Conservation (phyloP, 208 protist species). For the Leishmania guyanensis region DNA sequence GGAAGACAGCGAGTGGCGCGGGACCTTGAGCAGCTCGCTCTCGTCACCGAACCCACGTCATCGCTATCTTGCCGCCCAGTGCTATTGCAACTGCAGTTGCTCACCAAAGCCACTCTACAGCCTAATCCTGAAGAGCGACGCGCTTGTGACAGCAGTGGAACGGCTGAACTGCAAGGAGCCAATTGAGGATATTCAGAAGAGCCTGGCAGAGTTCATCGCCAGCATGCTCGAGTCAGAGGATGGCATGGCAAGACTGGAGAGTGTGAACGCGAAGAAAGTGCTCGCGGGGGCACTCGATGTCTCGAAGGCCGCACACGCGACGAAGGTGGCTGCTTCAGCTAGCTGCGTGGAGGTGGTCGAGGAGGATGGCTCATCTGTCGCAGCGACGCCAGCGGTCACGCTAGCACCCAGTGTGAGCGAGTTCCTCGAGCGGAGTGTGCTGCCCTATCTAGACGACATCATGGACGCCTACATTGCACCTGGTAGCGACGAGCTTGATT, state of each 20-base stretch:
- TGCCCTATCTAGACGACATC: constrained; percentile 83
- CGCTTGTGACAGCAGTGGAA: constrained; percentile 46
- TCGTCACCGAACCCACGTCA: constrained; percentile 41
- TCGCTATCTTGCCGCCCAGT: constrained; percentile 68
- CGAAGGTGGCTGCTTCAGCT: neutral
- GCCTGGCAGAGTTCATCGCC: constrained; percentile 68
- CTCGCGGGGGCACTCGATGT: constrained; percentile 38
- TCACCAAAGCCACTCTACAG: constrained; percentile 46
- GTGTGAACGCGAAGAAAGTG: constrained; percentile 77
- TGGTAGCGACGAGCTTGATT: constrained; percentile 69
- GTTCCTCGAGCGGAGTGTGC: constrained; percentile 64
- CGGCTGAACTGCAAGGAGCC: constrained; percentile 41
- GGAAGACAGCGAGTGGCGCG: constrained; percentile 76
- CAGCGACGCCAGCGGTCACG: constrained; percentile 4
- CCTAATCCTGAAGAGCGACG: constrained; percentile 52
- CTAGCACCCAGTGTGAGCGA: constrained; percentile 30
- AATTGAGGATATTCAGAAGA: constrained; percentile 51
- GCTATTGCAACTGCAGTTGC: constrained; percentile 77
- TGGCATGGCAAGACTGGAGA: constrained; percentile 70
- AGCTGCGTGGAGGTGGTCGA: constrained; percentile 37
- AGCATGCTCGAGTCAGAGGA: constrained; percentile 67
- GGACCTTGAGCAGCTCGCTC: constrained; percentile 48
- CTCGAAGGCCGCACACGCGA: constrained; percentile 22
- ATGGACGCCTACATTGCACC: constrained; percentile 79
- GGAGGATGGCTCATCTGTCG: constrained; percentile 24